A percentile compares a stretch with the other conserved stretches of the same genome.
phyloP scores from a whole-genome alignment of 495 filamentous ascomycete species.

The Penicillium subrubescens region DNA sequence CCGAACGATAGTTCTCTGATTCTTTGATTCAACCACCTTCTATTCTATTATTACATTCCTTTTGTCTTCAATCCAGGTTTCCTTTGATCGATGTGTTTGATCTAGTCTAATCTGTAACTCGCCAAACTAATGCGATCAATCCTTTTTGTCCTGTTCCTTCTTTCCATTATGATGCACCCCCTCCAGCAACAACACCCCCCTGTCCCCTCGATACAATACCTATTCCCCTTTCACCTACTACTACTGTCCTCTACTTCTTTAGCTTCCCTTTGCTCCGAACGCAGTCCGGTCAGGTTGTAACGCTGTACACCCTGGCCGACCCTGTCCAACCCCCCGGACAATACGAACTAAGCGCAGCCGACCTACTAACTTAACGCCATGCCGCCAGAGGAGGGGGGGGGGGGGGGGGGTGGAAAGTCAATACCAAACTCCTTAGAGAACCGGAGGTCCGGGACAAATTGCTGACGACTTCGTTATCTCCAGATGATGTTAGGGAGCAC shows the following conservation, averaged over 20 bases:
- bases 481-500: neutral
- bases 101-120: neutral
- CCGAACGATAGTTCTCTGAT: neutral
- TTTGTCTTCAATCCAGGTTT: neutral
- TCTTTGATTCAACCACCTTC: neutral
- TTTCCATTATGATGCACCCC: neutral
- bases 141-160: neutral
- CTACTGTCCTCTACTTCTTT: neutral
- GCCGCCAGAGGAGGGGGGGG: neutral
- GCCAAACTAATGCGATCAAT: neutral
- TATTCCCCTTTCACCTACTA: neutral
- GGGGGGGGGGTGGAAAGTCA: neutral
- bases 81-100: neutral
- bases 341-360: slow-evolving; percentile 8
- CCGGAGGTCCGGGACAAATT: neutral
- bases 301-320: slow-evolving; percentile 3
- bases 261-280: neutral
- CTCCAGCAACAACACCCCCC: neutral
- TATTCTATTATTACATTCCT: neutral
- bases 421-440: neutral
- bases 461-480: neutral
- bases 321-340: slow-evolving; percentile 6
- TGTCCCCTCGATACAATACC: neutral
- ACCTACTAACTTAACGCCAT: slow-evolving; percentile 5
- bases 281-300: slow-evolving; percentile 6